phyloP scores from a whole-genome alignment of 1,284 basidiomycete species.

The Xanthoconium separans region DNA sequence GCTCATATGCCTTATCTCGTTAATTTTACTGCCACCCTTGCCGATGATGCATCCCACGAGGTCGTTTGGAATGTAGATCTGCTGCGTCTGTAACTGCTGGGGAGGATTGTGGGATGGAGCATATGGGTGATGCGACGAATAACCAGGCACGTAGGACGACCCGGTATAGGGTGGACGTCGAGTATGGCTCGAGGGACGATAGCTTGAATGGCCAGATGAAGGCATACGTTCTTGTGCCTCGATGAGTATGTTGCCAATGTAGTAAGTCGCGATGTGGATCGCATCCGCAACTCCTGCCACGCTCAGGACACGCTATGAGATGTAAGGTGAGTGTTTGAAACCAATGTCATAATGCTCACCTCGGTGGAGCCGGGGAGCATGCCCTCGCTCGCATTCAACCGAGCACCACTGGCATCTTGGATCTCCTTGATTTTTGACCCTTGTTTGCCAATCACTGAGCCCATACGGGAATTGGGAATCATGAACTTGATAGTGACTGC shows the following conservation, averaged over 20 bases:
- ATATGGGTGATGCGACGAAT: constrained; percentile 48
- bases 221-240: constrained; percentile 91
- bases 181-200: constrained; percentile 54
- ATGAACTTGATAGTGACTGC: constrained; percentile 99
- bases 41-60: constrained; percentile 98
- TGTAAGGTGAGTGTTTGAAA: constrained; percentile 7
- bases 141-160: constrained; percentile 73
- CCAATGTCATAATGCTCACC: constrained; percentile 44
- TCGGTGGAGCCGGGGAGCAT: constrained; percentile 99
- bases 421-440: constrained; percentile 99
- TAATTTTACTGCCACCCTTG: constrained; percentile 98
- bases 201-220: constrained; percentile 55
- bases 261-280: constrained; percentile 99
- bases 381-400: constrained; percentile 94
- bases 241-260: constrained; percentile 95
- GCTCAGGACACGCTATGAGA: constrained; percentile 82
- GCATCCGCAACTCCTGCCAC: constrained; percentile 99
- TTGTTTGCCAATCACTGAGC: constrained; percentile 96
- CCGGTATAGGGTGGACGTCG: constrained; percentile 53
- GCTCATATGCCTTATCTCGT: constrained; percentile 95
- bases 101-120: constrained; percentile 38
- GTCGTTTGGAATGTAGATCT: constrained; percentile 98
- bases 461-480: constrained; percentile 99
- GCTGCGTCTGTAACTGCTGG: constrained; percentile 87
- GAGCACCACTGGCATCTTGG: constrained; percentile 96